Evolutionary conservation across 108 stramenopile species (phyloP), one percentile per base, ranked within the genome.

Genomic region (Cafeteria roenbergensis): DNA sequence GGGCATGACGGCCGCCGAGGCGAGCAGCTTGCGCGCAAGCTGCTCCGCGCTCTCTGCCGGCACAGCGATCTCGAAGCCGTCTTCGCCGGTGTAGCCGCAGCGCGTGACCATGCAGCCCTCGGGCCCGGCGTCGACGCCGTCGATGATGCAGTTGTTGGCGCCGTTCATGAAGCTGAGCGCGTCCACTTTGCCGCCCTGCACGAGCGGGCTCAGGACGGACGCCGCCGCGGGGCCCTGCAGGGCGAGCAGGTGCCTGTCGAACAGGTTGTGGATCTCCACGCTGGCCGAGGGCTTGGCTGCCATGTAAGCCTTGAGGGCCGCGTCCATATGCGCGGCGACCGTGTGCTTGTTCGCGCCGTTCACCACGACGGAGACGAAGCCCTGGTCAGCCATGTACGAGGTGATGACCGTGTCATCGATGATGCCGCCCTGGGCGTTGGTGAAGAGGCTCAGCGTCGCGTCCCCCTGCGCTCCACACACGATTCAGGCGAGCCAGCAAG

Each of bases 41-140:
- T 78, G 29, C 32, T 75, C 80, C 0, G 85, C 76, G 14, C 63
- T 30, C 12, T 61, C 34, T 30, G 32, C 29, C 4, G 90, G 84
- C 70, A 97, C 87, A 59, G 88, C 82, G 53, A 99, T 76, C 84
- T 99, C 97, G 71, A 96, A 99, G 25, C 97, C 97, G 71, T 99
- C 97, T 74, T 99, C 97, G 24, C 97, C 97, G 12, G 97, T 99
- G 81, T 99, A 99, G 21, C 97, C 97, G 75, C 97, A 99, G 71
- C 95, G 88, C 21, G 94, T 95, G 62, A 99, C 80, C 34, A 93
- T 86, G 75, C 92, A 93, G 31, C 80, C 34, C 24, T 32, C 24
- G 29, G 1, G 60, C 67, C 56, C 57, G n/a, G 31, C 88, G 20
- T 85, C 77, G 62, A 94, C 76, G 21, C 90, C 91, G 66, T 88